Evolutionary conservation across 257 asterid genomes (phyloP), one percentile per base, ranked within the genome.

Genomic region (Galeopsis tetrahit): DNA sequence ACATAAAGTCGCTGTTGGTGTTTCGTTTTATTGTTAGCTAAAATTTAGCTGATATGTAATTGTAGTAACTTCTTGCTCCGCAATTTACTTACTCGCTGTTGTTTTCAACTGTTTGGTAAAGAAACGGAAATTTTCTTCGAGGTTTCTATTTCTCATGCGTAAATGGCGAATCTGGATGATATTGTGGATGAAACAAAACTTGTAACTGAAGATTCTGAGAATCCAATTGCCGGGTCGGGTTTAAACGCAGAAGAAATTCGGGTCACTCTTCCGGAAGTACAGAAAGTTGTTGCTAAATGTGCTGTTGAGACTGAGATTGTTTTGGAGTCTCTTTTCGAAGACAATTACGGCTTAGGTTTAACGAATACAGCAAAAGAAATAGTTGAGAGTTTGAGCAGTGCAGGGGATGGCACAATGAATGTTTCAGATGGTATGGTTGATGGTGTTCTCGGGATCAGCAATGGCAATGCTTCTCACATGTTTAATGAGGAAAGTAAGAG

Each of bases 131-230:
- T 38, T 51, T 28, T 35, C 21, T 28, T 35, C 21, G 48, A 56
- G 35, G 7, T 55, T 73, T 64, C 57, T 35, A 5, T 77, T 33
- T 74, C 11, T 17, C 60, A 66, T 44, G 35, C 40, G 10, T 34
- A 65, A 58, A 76, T 76, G 88, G 80, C 64, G 2, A 48, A 74
- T 10, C 33, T 52, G 66, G 79, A 35, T 10, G 77, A 75, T 46
- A 62, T 42, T 43, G 46, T 72, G 60, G 78, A 68, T 31, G 75
- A 68, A 31, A 39, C 58, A 9, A 15, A 63, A 55, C 33, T 62
- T 65, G 57, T 78, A 36, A 75, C 63, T 15, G 66, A 69, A 14
- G 60, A 17, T 9, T 52, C 82, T 62, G 77, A 60, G 60, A 58
- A 65, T 64, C 52, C 14, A 40, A 33, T 57, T 49, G 58, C 44